phyloP scores from a whole-genome alignment of 208 protist species.

The Crithidia brevicula region DNA sequence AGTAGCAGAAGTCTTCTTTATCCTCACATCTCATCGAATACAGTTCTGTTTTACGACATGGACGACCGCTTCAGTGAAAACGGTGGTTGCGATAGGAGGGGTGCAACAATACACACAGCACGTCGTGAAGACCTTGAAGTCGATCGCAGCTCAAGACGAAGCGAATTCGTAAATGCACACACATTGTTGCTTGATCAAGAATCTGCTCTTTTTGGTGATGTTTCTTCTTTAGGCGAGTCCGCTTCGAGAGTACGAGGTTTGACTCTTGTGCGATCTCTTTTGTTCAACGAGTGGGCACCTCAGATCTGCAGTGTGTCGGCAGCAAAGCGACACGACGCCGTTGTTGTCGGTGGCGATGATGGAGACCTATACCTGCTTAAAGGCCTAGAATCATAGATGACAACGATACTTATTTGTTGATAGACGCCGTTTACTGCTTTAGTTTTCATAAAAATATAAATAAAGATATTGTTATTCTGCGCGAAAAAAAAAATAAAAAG shows the following conservation, averaged over 20 bases:
- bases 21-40: constrained; percentile 47
- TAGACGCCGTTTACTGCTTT: too few relatives aligned
- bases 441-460: background rate
- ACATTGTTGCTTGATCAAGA: background rate
- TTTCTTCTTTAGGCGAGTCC: background rate
- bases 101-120: too few relatives aligned
- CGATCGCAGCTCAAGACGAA: background rate
- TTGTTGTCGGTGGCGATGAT: constrained; percentile 32
- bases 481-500: too few relatives aligned
- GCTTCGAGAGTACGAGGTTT: background rate
- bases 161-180: background rate
- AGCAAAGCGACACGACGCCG: background rate
- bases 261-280: constrained; percentile 11
- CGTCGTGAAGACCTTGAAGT: background rate
- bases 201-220: too few relatives aligned
- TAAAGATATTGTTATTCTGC: background rate
- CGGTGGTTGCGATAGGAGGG: too few relatives aligned
- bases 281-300: constrained; percentile 21
- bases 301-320: constrained; percentile 32
- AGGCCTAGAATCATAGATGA: background rate
- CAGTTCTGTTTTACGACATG: constrained; percentile 35
- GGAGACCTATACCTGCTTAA: constrained; percentile 16
- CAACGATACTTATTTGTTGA: constrained; percentile 1
- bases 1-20: constrained; percentile 38
- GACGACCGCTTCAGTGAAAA: too few relatives aligned